Base-by-base conservation (phyloP, 768 basidiomycete genomes). In the Lactifluus volemus region DNA sequence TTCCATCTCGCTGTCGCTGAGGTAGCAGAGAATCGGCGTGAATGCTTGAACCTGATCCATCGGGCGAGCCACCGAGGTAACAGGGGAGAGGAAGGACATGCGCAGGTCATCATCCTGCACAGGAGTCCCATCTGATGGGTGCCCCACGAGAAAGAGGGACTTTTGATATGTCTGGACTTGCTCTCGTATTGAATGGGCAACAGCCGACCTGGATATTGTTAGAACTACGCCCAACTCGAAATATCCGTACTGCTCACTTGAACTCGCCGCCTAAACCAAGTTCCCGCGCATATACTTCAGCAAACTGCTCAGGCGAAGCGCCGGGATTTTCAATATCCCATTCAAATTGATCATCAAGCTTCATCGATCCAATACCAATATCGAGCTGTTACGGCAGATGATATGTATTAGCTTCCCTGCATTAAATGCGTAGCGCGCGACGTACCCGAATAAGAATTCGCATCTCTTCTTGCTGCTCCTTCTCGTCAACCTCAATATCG, bases 271-370 rank as follows among this genome's bases (percentile, higher is more conserved):
- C 81, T 29, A 99, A 74, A 5, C 97, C 97, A 25, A 99, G 75
- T 65, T 99, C 97, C 21, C 83, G 81, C 2, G 84, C 77, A 70
- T 97, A 96, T 0, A 86, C 79, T 63, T 89, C 87, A 7, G 97
- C 92, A 72, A 98, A 98, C 29, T 88, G 85, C 73, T 99, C 97
- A 0, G 96, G 95, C 0, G 87, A 88, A 3, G 90, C 87, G 49
- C 80, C 78, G 21, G 77, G 74, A 58, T 89, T 92, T 66, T 87
- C 87, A 41, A 98, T 73, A 71, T 99, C 96, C 97, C 97, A 99
- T 71, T 98, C 97, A 69, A 98, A 96, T 69, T 94, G 89, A 73
- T 99, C 97, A 58, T 92, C 89, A 25, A 99, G 81, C 72, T 95
- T 94, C 76, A 94, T 84, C 7, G 87, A 84, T 25, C 92, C 96